These are phyloP conservation scores for Teratosphaeria pseudoeucalypti DNA, from an alignment of 2,329 filamentous ascomycete species.

Conservation along the genomic window DNA sequence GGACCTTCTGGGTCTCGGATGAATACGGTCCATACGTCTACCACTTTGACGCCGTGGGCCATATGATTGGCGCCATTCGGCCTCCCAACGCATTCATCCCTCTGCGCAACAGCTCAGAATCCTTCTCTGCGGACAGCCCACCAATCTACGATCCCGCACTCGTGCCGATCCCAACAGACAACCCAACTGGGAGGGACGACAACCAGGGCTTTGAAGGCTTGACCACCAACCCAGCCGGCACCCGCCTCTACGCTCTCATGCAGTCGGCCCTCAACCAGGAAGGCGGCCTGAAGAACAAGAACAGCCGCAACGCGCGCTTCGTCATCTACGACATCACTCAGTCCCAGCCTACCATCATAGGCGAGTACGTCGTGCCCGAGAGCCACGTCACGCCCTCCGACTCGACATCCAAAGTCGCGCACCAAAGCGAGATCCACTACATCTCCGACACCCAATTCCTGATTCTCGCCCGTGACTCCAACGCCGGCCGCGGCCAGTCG, in stretches of 20 bases:
- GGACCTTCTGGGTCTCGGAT: slow-evolving; percentile 58
- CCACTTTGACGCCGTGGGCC: slow-evolving; percentile 48
- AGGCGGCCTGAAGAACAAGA: slow-evolving; percentile 46
- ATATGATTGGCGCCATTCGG: slow-evolving; percentile 52
- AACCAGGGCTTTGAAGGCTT: slow-evolving; percentile 69
- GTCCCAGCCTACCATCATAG: slow-evolving; percentile 35
- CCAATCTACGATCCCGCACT: slow-evolving; percentile 47
- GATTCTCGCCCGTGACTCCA: slow-evolving; percentile 54
- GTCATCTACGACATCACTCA: slow-evolving; percentile 52
- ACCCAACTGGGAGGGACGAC: slow-evolving; percentile 54
- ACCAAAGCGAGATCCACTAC: slow-evolving; percentile 59
- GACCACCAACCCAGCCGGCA: slow-evolving; percentile 52
- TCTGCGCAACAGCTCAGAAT: slow-evolving; percentile 47
- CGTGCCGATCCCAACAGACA: slow-evolving; percentile 44
- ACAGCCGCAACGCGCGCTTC: slow-evolving; percentile 49
- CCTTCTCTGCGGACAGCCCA: slow-evolving; percentile 55
- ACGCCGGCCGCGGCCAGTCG: slow-evolving; percentile 47
- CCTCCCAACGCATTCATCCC: slow-evolving; percentile 57
- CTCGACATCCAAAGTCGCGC: slow-evolving; percentile 44
- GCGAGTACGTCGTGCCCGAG: slow-evolving; percentile 57
- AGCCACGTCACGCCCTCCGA: slow-evolving; percentile 38
- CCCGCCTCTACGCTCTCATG: slow-evolving; percentile 53
- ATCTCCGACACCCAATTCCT: slow-evolving; percentile 55
- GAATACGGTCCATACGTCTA: slow-evolving; percentile 65
- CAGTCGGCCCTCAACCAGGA: slow-evolving; percentile 57